These are phyloP conservation scores for Alternaria consortialis DNA, from an alignment of 2,329 filamentous ascomycete species.

Conservation along the genomic window DNA sequence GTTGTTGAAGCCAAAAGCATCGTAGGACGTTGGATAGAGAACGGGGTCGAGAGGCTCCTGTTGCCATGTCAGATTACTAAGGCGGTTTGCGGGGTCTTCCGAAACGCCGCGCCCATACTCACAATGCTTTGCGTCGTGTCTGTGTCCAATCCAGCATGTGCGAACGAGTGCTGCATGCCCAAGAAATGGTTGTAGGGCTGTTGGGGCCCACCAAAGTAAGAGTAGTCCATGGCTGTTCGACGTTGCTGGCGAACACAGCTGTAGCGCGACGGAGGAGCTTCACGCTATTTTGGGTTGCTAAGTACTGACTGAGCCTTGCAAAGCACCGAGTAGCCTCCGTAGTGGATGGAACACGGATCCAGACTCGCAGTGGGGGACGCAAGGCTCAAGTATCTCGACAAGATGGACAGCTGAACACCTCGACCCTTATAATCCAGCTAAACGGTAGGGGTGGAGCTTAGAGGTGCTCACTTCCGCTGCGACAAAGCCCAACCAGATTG, in stretches of 20 bases:
- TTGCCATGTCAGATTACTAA: slow-evolving; percentile 32
- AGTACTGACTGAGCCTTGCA: background rate
- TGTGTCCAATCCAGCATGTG: slow-evolving; percentile 47
- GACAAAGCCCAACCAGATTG: slow-evolving; percentile 14
- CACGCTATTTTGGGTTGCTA: background rate
- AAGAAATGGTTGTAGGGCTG: slow-evolving; percentile 60
- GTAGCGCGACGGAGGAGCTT: background rate
- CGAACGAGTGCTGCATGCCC: slow-evolving; percentile 53
- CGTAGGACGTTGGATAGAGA: slow-evolving; percentile 37
- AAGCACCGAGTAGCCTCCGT: background rate
- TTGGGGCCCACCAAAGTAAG: slow-evolving; percentile 59
- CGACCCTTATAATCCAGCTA: slow-evolving; percentile 24
- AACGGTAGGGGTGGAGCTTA: slow-evolving; percentile 18
- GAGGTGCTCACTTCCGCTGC: slow-evolving; percentile 26
- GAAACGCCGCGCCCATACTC: slow-evolving; percentile 19
- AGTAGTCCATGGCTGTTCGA: slow-evolving; percentile 62
- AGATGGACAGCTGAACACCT: slow-evolving; percentile 24
- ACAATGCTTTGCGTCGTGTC: slow-evolving; percentile 49
- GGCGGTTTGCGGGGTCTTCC: background rate
- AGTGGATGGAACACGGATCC: background rate
- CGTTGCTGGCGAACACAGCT: slow-evolving; percentile 5
- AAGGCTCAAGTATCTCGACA: slow-evolving; percentile 5
- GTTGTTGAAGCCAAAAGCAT: slow-evolving; percentile 42
- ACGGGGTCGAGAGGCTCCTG: slow-evolving; percentile 58
- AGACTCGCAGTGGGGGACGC: background rate